Conservation (phyloP, 768 basidiomycete species). For the Candolleomyces efflorescens region DNA sequence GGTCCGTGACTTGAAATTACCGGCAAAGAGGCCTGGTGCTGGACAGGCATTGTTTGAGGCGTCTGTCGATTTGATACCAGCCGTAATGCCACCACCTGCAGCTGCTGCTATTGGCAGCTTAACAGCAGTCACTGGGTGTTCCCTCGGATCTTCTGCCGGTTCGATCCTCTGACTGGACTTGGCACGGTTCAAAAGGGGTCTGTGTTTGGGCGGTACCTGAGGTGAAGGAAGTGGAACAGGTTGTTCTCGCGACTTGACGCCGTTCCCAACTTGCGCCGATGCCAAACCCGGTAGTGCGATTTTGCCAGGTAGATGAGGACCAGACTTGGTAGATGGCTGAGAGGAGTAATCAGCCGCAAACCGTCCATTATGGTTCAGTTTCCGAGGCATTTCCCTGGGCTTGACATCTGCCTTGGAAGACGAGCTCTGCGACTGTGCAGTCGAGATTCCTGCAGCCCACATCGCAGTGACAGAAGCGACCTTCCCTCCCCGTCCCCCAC, state of each 20-base stretch:
- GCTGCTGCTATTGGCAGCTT: neutral
- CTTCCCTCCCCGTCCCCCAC: slow-evolving; percentile 72
- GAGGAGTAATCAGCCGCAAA: neutral
- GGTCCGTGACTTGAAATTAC: slow-evolving; percentile 2
- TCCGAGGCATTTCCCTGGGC: neutral
- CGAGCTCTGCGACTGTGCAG: neutral
- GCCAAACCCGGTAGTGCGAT: slow-evolving; percentile 5
- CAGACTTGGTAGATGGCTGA: neutral
- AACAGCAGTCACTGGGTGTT: neutral
- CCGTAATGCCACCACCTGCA: neutral
- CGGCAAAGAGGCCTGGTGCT: slow-evolving; percentile 2
- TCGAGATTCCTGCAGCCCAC: slow-evolving; percentile 44
- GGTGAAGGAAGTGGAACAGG: neutral
- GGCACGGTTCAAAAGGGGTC: neutral
- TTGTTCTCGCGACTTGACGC: neutral
- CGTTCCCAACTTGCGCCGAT: neutral
- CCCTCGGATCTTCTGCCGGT: neutral
- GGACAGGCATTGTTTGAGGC: neutral
- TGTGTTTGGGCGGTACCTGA: neutral
- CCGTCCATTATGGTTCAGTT: slow-evolving; percentile 1
- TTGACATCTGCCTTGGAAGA: neutral
- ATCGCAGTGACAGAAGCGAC: slow-evolving; percentile 71
- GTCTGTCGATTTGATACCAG: slow-evolving; percentile 6
- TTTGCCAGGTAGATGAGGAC: slow-evolving; percentile 7
- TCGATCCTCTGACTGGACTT: neutral